Evolutionary conservation across 2,329 filamentous ascomycete genomes (phyloP), one percentile per base, ranked within the genome.

Genomic region (Aureobasidium pullulans): DNA sequence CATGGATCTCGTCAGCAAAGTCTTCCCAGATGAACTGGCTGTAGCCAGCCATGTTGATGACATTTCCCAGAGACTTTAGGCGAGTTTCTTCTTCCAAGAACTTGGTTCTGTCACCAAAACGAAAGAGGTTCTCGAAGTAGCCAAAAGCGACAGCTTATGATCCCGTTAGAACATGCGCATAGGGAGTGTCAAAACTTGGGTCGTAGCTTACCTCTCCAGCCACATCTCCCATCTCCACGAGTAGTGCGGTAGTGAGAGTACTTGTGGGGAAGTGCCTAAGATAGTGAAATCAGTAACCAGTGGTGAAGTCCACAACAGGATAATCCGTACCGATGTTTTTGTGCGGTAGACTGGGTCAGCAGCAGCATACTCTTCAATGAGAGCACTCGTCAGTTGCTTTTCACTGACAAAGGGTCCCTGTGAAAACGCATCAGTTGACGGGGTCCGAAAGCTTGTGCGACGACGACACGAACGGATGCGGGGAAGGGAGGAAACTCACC

Each of bases 191-290:
- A 57, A 60, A 34, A 44, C 10, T 29, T 23, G 16, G 39, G n/a
- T 46, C 50, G 13, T n/a, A 57, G 64, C 86, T 78, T 81, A 96
- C 93, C 94, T 87, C 93, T 84, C 93, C 94, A 97, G 68, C 93
- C 94, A 75, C 94, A 97, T 71, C 96, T 95, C 61, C 94, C 94
- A 75, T 97, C 93, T 57, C 94, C 93, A 73, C 88, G 86, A 47
- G 53, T 61, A 3, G 44, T 59, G n/a, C 61, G 52, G 43, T 57
- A 54, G 49, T 59, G 86, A 19, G 90, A 89, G 73, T 96, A 96
- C 60, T 87, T 90, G 67, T 86, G 81, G 6, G 91, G 88, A 58
- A 99, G 81, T 19, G 86, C 82, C 91, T 96, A 32, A 46, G 47
- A 62, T 37, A 11, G 46, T 62, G 28, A 34, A 19, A 31, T 48